Percentiles rank a stretch among this genome's conserved stretches.
These are phyloP conservation scores for Taphrina communis DNA, from an alignment of 1,139 yeast species.

Conservation along the genomic window DNA sequence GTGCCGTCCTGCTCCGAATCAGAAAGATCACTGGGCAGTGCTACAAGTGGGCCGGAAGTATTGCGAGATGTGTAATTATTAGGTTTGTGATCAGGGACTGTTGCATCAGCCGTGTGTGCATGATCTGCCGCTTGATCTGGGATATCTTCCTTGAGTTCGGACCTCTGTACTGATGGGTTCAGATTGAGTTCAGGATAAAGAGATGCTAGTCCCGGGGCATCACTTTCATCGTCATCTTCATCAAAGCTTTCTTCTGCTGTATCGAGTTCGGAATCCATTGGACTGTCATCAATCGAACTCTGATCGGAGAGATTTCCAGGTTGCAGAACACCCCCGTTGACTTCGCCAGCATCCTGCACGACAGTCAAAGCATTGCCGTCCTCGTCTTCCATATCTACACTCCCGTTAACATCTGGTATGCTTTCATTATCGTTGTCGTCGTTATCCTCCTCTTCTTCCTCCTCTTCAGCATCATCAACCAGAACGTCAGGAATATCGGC, in stretches of 20 bases:
- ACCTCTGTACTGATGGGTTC: background rate
- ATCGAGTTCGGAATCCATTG: slow-evolving; percentile 42
- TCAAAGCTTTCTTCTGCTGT: slow-evolving; percentile 45
- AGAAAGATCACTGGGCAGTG: slow-evolving; percentile 4
- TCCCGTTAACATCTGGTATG: slow-evolving; percentile 47
- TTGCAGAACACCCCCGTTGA: background rate
- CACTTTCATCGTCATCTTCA: slow-evolving; percentile 47
- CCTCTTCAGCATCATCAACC: slow-evolving; percentile 1
- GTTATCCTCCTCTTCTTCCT: background rate
- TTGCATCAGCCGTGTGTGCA: background rate
- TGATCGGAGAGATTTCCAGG: background rate
- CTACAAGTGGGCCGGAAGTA: background rate
- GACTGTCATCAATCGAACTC: slow-evolving; percentile 16
- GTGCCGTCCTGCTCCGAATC: slow-evolving; percentile 5
- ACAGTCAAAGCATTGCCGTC: background rate
- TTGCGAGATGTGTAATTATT: background rate
- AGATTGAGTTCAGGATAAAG: slow-evolving; percentile 25
- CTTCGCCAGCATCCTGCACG: background rate
- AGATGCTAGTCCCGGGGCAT: slow-evolving; percentile 35
- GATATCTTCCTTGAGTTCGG: background rate
- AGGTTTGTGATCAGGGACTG: background rate
- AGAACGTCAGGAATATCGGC: slow-evolving; percentile 54
- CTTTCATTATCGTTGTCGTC: slow-evolving; percentile 14
- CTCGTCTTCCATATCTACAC: slow-evolving; percentile 39
- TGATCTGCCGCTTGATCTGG: too few species aligned